Percentiles rank a stretch among this genome's conserved stretches.
Conservation (phyloP, 805 yeast species). For the Debaryomyces maramus region DNA sequence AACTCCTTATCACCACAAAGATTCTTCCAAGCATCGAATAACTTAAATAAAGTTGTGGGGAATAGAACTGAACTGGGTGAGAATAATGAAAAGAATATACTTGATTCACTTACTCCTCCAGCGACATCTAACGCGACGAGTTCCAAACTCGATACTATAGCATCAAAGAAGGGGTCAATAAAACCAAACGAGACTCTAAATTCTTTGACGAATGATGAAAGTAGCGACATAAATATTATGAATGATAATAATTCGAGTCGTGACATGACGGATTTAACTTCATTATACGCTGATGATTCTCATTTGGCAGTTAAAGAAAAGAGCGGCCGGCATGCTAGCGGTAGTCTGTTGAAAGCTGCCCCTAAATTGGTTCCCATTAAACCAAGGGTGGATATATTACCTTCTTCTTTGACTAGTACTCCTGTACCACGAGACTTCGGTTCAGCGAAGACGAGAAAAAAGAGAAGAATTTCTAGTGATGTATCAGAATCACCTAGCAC, state of each 20-base stretch:
- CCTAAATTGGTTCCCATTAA: slow-evolving; percentile 10
- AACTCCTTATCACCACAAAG: slow-evolving; percentile 36
- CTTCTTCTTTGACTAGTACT: neutral
- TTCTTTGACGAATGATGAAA: slow-evolving; percentile 9
- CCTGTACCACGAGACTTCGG: neutral
- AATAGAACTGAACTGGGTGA: neutral
- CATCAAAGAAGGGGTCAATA: slow-evolving; percentile 5
- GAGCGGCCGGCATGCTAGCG: neutral
- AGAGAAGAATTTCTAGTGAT: slow-evolving; percentile 13
- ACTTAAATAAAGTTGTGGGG: slow-evolving; percentile 15
- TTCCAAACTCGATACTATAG: slow-evolving; percentile 16
- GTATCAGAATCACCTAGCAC: slow-evolving; percentile 33
- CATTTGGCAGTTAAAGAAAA: slow-evolving; percentile 13
- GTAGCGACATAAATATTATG: slow-evolving; percentile 27
- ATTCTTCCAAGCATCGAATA: slow-evolving; percentile 26
- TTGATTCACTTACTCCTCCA: slow-evolving; percentile 18
- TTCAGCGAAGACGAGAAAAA: slow-evolving; percentile 9
- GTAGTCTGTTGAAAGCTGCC: slow-evolving; percentile 8
- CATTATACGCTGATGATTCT: slow-evolving; percentile 13
- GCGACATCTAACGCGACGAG: slow-evolving; percentile 11
- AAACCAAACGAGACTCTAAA: slow-evolving; percentile 6
- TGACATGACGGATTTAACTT: slow-evolving; percentile 15
- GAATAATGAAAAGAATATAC: slow-evolving; percentile 9
- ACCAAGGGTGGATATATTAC: slow-evolving; percentile 5
- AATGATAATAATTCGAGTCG: slow-evolving; percentile 17